Evolutionary conservation across 805 yeast species (phyloP).

Genomic region (Sporopachydermia quercuum): DNA sequence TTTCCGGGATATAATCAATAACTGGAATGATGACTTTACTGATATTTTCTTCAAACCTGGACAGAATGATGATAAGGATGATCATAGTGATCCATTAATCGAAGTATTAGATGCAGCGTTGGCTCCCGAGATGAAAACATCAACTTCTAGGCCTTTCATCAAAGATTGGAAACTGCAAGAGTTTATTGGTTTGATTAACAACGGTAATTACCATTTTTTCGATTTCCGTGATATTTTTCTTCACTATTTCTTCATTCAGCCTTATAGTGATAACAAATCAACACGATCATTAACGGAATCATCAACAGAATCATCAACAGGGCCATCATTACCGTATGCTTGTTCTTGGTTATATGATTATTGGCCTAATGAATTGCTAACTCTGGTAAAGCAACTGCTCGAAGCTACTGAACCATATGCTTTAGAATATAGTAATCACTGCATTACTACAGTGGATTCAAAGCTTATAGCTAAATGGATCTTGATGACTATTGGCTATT

Average conservation of each 20-base stretch:
- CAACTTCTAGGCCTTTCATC: constrained; percentile 6
- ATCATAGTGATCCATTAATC: constrained; percentile 10
- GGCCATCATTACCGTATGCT: constrained; percentile 2
- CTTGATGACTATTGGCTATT: constrained; percentile 8
- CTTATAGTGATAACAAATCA: too few species aligned
- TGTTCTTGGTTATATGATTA: constrained; percentile 23
- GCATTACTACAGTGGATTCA: constrained; percentile 2
- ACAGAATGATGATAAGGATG: constrained; percentile 5
- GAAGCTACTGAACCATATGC: constrained; percentile 13
- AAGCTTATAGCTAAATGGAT: constrained; percentile 2
- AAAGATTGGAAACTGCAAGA: constrained; percentile 10
- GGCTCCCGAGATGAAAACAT: constrained; percentile 7
- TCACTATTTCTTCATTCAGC: constrained; percentile 10
- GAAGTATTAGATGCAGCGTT: constrained; percentile 17
- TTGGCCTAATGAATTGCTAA: constrained; percentile 25
- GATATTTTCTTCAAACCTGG: constrained; percentile 12
- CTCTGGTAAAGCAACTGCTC: constrained; percentile 19
- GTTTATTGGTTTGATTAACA: constrained; percentile 17
- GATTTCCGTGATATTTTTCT: constrained; percentile 23
- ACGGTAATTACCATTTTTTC: constrained; percentile 20
- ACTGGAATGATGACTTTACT: constrained; percentile 21
- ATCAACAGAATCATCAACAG: background rate
- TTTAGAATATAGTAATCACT: constrained; percentile 4
- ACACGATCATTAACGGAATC: constrained; percentile 1
- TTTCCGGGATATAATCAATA: constrained; percentile 19